These are phyloP conservation scores for Daldinia caldariorum DNA, from an alignment of 495 filamentous ascomycete genomes.

Conservation along the genomic window DNA sequence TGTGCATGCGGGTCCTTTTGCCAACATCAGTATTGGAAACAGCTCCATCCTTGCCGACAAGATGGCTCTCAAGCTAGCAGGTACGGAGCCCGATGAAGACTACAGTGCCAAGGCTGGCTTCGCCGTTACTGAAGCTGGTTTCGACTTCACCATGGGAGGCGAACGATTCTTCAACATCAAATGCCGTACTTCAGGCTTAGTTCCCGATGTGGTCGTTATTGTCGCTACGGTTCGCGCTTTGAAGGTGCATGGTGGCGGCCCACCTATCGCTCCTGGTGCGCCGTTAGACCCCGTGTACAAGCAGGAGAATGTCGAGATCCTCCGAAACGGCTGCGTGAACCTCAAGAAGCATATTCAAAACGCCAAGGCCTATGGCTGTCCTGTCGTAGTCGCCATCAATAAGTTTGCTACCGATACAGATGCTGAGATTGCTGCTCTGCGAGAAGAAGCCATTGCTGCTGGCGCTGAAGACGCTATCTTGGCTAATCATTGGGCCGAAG, in stretches of 20 bases:
- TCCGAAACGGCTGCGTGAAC: slow-evolving; percentile 91
- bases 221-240: slow-evolving; percentile 95
- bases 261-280: slow-evolving; percentile 87
- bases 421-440: slow-evolving; percentile 87
- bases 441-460: slow-evolving; percentile 89
- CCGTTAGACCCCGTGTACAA: slow-evolving; percentile 85
- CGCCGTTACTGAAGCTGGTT: slow-evolving; percentile 97
- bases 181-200: slow-evolving; percentile 91
- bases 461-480: slow-evolving; percentile 93
- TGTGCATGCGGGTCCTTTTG: slow-evolving; percentile 96
- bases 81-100: slow-evolving; percentile 94
- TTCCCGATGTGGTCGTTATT: slow-evolving; percentile 91
- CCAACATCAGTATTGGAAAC: slow-evolving; percentile 97
- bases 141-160: slow-evolving; percentile 99
- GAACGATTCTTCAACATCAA: slow-evolving; percentile 99
- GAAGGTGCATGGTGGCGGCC: slow-evolving; percentile 96
- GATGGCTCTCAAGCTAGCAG: slow-evolving; percentile 92
- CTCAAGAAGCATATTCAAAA: slow-evolving; percentile 93
- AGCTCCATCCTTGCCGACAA: slow-evolving; percentile 95
- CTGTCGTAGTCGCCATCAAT: slow-evolving; percentile 98
- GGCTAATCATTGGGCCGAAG: slow-evolving; percentile 97
- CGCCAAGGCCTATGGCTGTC: slow-evolving; percentile 85
- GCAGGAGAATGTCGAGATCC: slow-evolving; percentile 90
- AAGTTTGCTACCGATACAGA: slow-evolving; percentile 93
- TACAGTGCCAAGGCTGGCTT: slow-evolving; percentile 86